Evolutionary conservation across 208 protist species (phyloP).

Genomic region (Acanthamoeba triangularis): DNA sequence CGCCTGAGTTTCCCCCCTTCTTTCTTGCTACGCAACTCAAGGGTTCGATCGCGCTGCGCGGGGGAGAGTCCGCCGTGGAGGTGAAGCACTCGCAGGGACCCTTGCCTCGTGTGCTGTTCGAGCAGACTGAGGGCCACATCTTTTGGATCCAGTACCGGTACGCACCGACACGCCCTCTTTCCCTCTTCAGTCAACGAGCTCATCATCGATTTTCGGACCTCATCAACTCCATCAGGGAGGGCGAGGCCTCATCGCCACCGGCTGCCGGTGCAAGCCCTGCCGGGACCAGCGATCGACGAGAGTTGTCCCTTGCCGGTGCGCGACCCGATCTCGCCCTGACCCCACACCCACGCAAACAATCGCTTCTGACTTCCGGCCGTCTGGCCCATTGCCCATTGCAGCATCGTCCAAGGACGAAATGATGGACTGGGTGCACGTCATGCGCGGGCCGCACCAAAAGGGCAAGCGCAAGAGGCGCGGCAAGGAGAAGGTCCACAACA

Average conservation of each 20-base stretch:
- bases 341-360: not conserved
- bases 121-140: slow-evolving; percentile 60
- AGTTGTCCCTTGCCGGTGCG: slow-evolving; percentile 39
- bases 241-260: not conserved
- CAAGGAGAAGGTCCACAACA: not conserved
- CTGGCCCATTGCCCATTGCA: not conserved
- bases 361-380: not conserved
- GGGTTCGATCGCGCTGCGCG: slow-evolving; percentile 12
- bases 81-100: slow-evolving; percentile 14
- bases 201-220: not conserved
- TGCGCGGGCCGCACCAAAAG: not conserved
- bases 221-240: not conserved
- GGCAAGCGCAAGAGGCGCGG: not conserved
- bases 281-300: not conserved
- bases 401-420: slow-evolving; percentile 67
- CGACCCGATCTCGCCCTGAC: not conserved
- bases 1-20: not conserved
- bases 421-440: slow-evolving; percentile 48
- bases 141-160: slow-evolving; percentile 55
- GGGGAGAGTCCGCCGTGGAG: not conserved
- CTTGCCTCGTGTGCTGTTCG: slow-evolving; percentile 57
- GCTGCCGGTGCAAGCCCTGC: not conserved
- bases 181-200: not conserved
- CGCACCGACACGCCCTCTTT: not conserved
- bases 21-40: not conserved